phyloP scores from a whole-genome alignment of 192 early-diverging fungal genomes.

The Coemansia erecta region DNA sequence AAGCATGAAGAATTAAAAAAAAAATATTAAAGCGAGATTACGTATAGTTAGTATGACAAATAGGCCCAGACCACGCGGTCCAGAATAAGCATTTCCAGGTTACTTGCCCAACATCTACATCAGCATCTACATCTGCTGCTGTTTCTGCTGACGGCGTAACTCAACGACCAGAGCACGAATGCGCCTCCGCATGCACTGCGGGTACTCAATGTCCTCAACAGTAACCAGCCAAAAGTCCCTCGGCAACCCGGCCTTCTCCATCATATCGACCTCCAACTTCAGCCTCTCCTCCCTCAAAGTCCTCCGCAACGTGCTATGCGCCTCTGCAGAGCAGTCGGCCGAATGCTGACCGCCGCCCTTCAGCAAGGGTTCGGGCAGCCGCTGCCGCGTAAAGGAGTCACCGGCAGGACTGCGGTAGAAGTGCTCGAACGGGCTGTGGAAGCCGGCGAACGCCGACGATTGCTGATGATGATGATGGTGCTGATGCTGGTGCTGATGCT shows the following conservation, averaged over 20 bases:
- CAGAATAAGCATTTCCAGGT: not conserved
- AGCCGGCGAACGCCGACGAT: conserved; percentile 33
- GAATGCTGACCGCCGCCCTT: conserved; percentile 23
- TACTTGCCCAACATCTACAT: too few relatives aligned
- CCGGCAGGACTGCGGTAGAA: conserved; percentile 8
- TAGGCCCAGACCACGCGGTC: too few relatives aligned
- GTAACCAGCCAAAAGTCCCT: conserved; percentile 52
- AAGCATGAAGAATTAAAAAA: not conserved
- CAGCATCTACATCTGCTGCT: too few relatives aligned
- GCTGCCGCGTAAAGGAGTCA: conserved; percentile 1
- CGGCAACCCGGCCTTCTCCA: conserved; percentile 47
- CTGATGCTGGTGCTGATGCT: too few relatives aligned
- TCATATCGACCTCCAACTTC: conserved; percentile 31
- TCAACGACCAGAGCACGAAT: conserved; percentile 42
- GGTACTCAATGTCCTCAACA: conserved; percentile 54
- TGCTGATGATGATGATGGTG: too few relatives aligned
- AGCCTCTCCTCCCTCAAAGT: conserved; percentile 33
- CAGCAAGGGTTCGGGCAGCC: conserved; percentile 22
- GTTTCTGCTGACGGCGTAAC: conserved; percentile 16
- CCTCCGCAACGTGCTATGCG: not conserved
- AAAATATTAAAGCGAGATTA: not conserved
- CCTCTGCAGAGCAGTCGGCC: not conserved
- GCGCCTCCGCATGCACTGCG: conserved; percentile 44
- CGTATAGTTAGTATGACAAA: too few relatives aligned
- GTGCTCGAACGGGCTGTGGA: conserved; percentile 29